Evolutionary conservation across 2,329 filamentous ascomycete species (phyloP), one percentile per base, ranked within the genome.

Genomic region (Alternaria atra): DNA sequence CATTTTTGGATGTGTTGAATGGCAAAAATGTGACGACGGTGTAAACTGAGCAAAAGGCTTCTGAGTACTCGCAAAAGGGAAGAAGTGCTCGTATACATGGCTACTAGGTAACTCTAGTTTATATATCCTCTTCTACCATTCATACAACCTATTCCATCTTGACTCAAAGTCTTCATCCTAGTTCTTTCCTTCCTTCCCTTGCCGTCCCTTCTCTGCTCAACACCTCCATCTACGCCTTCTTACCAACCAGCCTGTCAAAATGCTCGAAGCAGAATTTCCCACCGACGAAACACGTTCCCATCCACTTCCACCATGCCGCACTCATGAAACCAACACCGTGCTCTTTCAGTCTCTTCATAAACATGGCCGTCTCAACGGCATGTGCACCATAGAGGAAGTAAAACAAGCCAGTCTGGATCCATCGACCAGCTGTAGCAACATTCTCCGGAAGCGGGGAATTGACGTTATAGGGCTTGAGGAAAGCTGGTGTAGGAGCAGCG

Each of bases 381-480:
- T 74, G 72, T 9, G 64, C 67, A 12, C 66, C 65, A 13, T 67
- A 73, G 7, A 73, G 17, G 50, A 71, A 68, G 59, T 69, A 73
- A 40, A 70, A 74, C 4, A 70, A 32, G 23, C 64, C 66, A 20
- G 52, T 64, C 37, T 74, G 67, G 13, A 66, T 63, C 69, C 69
- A 73, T 0, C 60, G 51, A 4, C 66, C 69, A 5, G 62, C 55
- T 20, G 66, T 66, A 10, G 68, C 37, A 2, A 54, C 63, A 7
- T 37, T 63, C 3, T 35, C 20, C 1, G 57, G 43, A 1, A 66
- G 69, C 2, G 60, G 52, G 2, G 60, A 62, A 3, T 65, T 43
- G 0, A 60, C 32, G n/a, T 68, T 57, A 35, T 66, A 62, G 43
- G 69, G 66, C 4, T 69, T 46, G 9, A 68, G 63, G 6, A 69